Conservation (phyloP, 2,329 filamentous ascomycete species). For the Penicillium carneum region DNA sequence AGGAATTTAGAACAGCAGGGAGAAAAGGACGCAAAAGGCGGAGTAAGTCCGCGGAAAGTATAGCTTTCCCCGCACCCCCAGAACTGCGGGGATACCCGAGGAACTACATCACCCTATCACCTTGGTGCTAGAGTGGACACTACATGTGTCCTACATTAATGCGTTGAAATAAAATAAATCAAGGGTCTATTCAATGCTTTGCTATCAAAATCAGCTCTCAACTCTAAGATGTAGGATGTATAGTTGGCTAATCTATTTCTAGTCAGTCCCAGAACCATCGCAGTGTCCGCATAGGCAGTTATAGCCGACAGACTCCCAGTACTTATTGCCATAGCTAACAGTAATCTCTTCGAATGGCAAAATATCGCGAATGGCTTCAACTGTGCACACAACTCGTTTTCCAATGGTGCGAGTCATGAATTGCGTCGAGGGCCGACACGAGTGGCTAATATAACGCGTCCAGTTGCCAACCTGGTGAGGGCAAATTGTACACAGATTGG, state of each 20-base stretch:
- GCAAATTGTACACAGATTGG: constrained; percentile 22
- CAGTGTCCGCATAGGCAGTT: constrained; percentile 9
- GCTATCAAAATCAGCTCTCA: background rate
- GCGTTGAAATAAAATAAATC: background rate
- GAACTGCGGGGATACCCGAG: constrained; percentile 23
- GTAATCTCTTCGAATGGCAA: constrained; percentile 46
- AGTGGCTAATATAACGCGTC: constrained; percentile 49
- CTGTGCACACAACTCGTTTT: constrained; percentile 26
- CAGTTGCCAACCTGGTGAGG: constrained; percentile 42
- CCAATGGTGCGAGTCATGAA: constrained; percentile 36
- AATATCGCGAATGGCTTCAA: constrained; percentile 39
- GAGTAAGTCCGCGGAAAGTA: background rate
- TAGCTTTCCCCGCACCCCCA: constrained; percentile 21
- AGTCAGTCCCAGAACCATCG: background rate
- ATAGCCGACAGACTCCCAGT: constrained; percentile 30
- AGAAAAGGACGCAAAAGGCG: background rate
- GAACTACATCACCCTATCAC: constrained; percentile 1
- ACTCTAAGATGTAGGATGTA: background rate
- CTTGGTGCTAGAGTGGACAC: too few relatives aligned
- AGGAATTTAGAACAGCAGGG: background rate
- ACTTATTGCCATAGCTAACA: constrained; percentile 41
- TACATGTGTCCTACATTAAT: background rate
- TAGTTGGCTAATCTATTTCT: background rate
- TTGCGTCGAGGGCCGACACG: constrained; percentile 38
- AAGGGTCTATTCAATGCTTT: background rate